Evolutionary conservation across 345 rosid genomes (phyloP).

Genomic region (Eucalyptus globulus): DNA sequence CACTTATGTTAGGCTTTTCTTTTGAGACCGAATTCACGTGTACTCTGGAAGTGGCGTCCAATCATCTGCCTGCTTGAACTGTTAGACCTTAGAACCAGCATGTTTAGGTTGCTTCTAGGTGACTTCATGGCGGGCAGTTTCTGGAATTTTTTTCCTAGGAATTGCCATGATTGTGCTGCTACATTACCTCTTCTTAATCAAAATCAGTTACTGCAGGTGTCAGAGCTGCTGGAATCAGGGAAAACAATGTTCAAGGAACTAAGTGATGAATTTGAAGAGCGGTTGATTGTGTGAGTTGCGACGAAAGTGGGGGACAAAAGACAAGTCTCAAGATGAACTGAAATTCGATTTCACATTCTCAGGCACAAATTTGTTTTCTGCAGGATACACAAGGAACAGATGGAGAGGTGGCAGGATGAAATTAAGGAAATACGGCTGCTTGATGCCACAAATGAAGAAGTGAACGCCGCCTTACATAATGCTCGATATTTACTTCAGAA

Average conservation of each 20-base stretch:
- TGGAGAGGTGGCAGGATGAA: slow-evolving; percentile 88
- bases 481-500: slow-evolving; percentile 58
- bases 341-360: background rate
- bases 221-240: slow-evolving; percentile 69
- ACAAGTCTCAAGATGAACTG: background rate
- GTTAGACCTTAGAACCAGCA: background rate
- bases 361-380: background rate
- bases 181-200: background rate
- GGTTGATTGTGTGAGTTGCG: slow-evolving; percentile 44
- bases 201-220: slow-evolving; percentile 28
- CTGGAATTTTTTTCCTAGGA: background rate
- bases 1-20: background rate
- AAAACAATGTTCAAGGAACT: slow-evolving; percentile 72
- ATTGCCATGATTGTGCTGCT: background rate
- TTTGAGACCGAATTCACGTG: background rate
- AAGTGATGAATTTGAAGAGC: slow-evolving; percentile 68
- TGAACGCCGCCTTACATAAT: slow-evolving; percentile 39
- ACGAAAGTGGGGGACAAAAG: background rate
- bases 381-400: slow-evolving; percentile 76
- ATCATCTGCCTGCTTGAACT: background rate
- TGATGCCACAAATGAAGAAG: slow-evolving; percentile 77
- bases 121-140: background rate
- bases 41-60: background rate
- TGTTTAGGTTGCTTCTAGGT: background rate
- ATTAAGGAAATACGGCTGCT: slow-evolving; percentile 59